These are phyloP conservation scores for Inosperma sp. DNA, from an alignment of 768 basidiomycete species.

Conservation along the genomic window DNA sequence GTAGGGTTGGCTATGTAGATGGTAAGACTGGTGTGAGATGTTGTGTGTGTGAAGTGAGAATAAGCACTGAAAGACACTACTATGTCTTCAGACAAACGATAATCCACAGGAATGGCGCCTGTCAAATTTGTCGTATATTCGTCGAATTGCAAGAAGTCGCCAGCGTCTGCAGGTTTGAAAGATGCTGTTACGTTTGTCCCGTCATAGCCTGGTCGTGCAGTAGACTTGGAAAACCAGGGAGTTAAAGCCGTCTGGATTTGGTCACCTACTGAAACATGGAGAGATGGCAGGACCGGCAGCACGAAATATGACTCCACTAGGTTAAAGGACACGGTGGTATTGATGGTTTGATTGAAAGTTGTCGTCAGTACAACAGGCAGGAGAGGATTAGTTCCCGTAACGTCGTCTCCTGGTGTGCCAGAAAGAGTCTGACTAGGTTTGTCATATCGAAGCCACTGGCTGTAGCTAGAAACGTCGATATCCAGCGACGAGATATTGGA, in stretches of 20 bases:
- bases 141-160: slow-evolving; percentile 53
- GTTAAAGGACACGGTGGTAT: slow-evolving; percentile 59
- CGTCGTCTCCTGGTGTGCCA: slow-evolving; percentile 55
- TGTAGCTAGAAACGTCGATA: slow-evolving; percentile 57
- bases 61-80: slow-evolving; percentile 63
- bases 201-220: slow-evolving; percentile 28
- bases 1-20: slow-evolving; percentile 44
- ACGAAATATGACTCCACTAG: slow-evolving; percentile 74
- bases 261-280: slow-evolving; percentile 49
- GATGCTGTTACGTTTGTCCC: slow-evolving; percentile 50
- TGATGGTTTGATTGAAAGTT: slow-evolving; percentile 61
- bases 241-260: slow-evolving; percentile 50
- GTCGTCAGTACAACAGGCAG: slow-evolving; percentile 63
- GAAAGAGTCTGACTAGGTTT: slow-evolving; percentile 48
- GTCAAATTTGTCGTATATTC: slow-evolving; percentile 38
- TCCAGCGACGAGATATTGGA: slow-evolving; percentile 51
- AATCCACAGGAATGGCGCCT: slow-evolving; percentile 49
- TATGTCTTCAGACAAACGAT: slow-evolving; percentile 39
- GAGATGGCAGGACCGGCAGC: slow-evolving; percentile 48
- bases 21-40: slow-evolving; percentile 58
- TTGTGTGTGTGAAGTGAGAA: slow-evolving; percentile 61
- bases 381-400: slow-evolving; percentile 28
- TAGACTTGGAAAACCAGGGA: slow-evolving; percentile 52
- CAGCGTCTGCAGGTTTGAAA: slow-evolving; percentile 47
- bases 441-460: slow-evolving; percentile 64